Conservation (phyloP, 2,329 filamentous ascomycete species). For the Sporothrix globosa region DNA sequence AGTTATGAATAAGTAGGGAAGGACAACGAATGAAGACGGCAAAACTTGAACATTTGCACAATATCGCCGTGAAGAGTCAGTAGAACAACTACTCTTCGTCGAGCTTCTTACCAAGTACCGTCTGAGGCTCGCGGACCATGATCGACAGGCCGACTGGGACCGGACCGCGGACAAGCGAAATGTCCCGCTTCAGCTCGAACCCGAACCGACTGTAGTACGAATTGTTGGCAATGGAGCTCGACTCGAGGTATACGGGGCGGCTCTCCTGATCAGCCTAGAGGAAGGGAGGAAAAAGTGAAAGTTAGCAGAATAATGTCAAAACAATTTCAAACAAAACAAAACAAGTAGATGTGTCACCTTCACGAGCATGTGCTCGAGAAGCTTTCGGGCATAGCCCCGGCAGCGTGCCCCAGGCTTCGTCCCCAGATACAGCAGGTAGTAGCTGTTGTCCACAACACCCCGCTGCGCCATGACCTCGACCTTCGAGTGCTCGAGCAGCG, state of each 20-base stretch:
- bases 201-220: conserved; percentile 75
- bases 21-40: not conserved
- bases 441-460: conserved; percentile 50
- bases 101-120: conserved; percentile 37
- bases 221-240: conserved; percentile 69
- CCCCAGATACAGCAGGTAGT: conserved; percentile 84
- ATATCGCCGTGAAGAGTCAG: not conserved
- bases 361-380: conserved; percentile 70
- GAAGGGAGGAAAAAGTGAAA: too few species aligned
- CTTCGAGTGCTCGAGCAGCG: conserved; percentile 74
- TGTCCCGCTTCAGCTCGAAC: conserved; percentile 66
- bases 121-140: conserved; percentile 76
- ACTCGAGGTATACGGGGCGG: conserved; percentile 76
- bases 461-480: conserved; percentile 66
- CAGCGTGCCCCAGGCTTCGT: conserved; percentile 71
- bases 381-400: conserved; percentile 71
- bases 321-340: conserved; percentile 1
- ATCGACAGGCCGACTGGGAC: conserved; percentile 70
- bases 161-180: conserved; percentile 62
- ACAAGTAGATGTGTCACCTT: conserved; percentile 51
- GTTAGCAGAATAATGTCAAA: not conserved
- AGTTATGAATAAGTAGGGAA: not conserved
- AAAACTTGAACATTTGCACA: not conserved
- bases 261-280: conserved; percentile 67
- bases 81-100: conserved; percentile 2